Evolutionary conservation across 208 protist genomes (phyloP).

Genomic region (Crithidia brevicula): DNA sequence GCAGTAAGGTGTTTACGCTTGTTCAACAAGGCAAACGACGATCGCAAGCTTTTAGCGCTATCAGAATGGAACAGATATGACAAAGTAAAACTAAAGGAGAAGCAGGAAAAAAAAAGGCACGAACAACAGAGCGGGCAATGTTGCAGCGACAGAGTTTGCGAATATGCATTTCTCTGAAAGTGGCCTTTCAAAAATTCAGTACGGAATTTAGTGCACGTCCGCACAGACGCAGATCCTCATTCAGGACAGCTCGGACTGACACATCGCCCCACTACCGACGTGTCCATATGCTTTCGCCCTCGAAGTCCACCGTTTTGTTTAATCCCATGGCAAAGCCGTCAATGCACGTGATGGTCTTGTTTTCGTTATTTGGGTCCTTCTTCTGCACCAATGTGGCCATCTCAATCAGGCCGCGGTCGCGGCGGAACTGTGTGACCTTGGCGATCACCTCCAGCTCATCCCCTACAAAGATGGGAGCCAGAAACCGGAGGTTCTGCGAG

Average conservation of each 20-base stretch:
- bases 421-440: slow-evolving; percentile 71
- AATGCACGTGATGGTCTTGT: slow-evolving; percentile 56
- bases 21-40: too few relatives aligned
- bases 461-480: slow-evolving; percentile 76
- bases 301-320: slow-evolving; percentile 74
- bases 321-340: slow-evolving; percentile 74
- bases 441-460: slow-evolving; percentile 80
- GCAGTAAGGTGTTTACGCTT: too few relatives aligned
- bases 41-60: too few relatives aligned
- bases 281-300: slow-evolving; percentile 73
- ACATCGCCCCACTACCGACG: slow-evolving; percentile 3
- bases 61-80: neutral
- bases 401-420: slow-evolving; percentile 62
- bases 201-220: neutral
- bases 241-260: too few relatives aligned
- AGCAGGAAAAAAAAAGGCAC: neutral
- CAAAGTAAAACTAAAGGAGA: neutral
- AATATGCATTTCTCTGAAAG: too few relatives aligned
- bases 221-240: neutral
- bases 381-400: slow-evolving; percentile 75
- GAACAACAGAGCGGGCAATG: neutral
- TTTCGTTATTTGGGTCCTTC: slow-evolving; percentile 39
- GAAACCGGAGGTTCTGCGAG: slow-evolving; percentile 81
- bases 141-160: too few relatives aligned
- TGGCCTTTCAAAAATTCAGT: too few relatives aligned